A percentile compares a stretch with the other conserved stretches of the same genome.
Evolutionary conservation across 1,284 basidiomycete genomes (phyloP).

Genomic region (Apiotrichum gracile): DNA sequence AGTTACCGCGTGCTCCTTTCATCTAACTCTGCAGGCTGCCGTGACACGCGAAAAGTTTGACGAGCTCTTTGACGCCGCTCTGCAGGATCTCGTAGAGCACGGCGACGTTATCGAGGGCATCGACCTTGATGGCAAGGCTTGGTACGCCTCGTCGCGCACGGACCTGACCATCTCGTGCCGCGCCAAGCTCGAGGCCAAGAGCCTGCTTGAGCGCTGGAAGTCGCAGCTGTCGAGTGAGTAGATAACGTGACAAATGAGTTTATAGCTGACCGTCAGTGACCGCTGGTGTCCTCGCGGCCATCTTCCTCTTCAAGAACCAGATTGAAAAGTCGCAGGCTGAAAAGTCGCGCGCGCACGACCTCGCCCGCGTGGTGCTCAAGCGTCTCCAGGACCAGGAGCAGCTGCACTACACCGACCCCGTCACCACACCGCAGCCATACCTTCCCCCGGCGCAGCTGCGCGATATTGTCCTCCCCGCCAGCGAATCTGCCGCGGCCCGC

Average conservation of each 20-base stretch:
- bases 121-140: constrained; percentile 67
- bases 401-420: constrained; percentile 72
- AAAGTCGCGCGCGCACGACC: constrained; percentile 62
- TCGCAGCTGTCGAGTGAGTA: constrained; percentile 60
- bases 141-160: constrained; percentile 68
- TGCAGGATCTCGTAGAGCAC: constrained; percentile 73
- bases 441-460: constrained; percentile 84
- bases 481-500: constrained; percentile 64
- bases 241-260: too few relatives aligned
- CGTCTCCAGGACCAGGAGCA: constrained; percentile 67
- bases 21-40: constrained; percentile 22
- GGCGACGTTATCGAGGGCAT: constrained; percentile 69
- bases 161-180: constrained; percentile 67
- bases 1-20: constrained; percentile 8
- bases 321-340: constrained; percentile 58
- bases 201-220: constrained; percentile 66
- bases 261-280: constrained; percentile 26
- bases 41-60: constrained; percentile 35
- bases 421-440: constrained; percentile 68
- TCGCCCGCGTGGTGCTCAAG: constrained; percentile 74
- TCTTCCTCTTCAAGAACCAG: constrained; percentile 43
- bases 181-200: constrained; percentile 61
- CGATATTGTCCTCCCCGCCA: constrained; percentile 77
- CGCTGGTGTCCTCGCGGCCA: constrained; percentile 33
- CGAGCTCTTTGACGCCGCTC: constrained; percentile 56